A percentile compares a stretch with the other conserved stretches of the same genome.
Evolutionary conservation across 495 filamentous ascomycete species (phyloP).

Genomic region (Neurospora sp.): DNA sequence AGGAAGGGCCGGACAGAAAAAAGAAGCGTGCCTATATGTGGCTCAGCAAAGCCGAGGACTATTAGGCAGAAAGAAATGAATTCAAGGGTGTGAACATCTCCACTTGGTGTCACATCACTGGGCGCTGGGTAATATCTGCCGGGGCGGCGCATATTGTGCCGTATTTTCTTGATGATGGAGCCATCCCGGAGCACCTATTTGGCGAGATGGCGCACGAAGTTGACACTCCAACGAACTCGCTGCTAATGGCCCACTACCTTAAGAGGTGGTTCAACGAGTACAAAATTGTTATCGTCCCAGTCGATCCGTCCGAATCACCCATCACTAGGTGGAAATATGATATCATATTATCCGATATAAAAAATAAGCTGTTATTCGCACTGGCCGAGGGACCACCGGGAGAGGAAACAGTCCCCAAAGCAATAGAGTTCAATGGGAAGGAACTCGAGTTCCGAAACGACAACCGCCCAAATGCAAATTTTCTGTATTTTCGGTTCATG

Average conservation of each 20-base stretch:
- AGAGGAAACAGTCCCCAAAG: no score
- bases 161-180: background rate
- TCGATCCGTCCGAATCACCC: background rate
- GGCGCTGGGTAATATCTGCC: background rate
- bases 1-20: background rate
- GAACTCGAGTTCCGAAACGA: background rate
- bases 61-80: background rate
- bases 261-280: background rate
- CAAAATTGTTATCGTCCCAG: background rate
- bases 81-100: background rate
- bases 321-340: background rate
- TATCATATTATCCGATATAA: background rate
- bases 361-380: no score
- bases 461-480: background rate
- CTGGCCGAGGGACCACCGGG: no score
- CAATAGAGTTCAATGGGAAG: background rate
- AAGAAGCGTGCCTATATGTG: background rate
- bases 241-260: background rate
- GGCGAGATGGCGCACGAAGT: background rate
- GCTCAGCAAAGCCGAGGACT: background rate
- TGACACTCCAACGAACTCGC: background rate
- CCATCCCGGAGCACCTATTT: background rate
- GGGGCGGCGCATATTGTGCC: background rate
- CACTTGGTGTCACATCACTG: background rate
- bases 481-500: background rate